Conservation (phyloP, 2,329 filamentous ascomycete species). For the Fusarium lyarnte region DNA sequence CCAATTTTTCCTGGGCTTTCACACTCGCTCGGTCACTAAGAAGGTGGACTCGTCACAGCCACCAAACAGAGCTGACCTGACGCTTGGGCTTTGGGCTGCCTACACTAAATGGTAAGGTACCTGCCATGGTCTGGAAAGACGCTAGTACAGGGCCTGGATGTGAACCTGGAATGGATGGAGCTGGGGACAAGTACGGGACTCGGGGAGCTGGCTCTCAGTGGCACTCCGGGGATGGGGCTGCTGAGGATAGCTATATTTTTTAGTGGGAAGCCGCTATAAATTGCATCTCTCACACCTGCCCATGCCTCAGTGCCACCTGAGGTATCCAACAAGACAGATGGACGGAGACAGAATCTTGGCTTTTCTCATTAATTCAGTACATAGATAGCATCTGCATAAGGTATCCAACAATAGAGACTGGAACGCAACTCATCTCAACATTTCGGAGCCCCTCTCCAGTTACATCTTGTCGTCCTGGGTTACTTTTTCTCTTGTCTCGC, state of each 20-base stretch:
- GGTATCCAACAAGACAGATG: not conserved
- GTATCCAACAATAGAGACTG: conserved; percentile 13
- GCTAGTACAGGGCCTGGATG: conserved; percentile 20
- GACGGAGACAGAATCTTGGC: conserved; percentile 9
- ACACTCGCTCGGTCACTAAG: not conserved
- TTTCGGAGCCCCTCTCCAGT: conserved; percentile 8
- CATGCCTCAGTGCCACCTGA: not conserved
- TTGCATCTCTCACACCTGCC: not conserved
- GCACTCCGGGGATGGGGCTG: conserved; percentile 21
- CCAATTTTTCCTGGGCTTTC: conserved; percentile 21
- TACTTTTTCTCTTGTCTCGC: conserved; percentile 28
- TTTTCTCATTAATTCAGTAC: conserved; percentile 1
- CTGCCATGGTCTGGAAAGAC: conserved; percentile 22
- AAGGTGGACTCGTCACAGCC: conserved; percentile 6
- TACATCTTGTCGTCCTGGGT: conserved; percentile 25
- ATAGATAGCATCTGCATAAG: not conserved
- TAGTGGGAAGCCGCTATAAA: conserved; percentile 27
- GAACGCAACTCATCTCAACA: conserved; percentile 23
- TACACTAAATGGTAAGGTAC: conserved; percentile 7
- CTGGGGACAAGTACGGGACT: not conserved
- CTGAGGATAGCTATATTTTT: conserved; percentile 19
- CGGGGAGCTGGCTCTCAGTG: not conserved
- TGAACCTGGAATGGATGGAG: conserved; percentile 26
- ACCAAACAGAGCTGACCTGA: conserved; percentile 15
- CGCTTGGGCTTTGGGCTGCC: conserved; percentile 15